A percentile compares a stretch with the other conserved stretches of the same genome.
These are phyloP conservation scores for Podospora fimiseda DNA, from an alignment of 495 filamentous ascomycete genomes.

Conservation along the genomic window DNA sequence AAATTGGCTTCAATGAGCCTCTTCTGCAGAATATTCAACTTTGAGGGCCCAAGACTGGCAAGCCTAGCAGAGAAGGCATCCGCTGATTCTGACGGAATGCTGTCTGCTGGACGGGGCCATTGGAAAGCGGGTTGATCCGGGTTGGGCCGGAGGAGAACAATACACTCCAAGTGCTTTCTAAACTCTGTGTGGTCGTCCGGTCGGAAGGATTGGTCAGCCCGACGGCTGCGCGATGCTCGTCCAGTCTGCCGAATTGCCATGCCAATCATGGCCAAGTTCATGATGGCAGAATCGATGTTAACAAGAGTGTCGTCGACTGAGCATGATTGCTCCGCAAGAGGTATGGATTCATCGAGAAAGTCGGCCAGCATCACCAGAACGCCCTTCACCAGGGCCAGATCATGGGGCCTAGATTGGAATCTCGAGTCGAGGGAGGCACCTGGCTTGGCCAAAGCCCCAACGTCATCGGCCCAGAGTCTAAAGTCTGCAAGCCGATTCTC, in stretches of 20 bases:
- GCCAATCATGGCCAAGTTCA: not conserved
- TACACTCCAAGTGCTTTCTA: not conserved
- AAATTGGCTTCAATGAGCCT: not conserved
- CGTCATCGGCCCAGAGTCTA: not conserved
- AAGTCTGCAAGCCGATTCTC: not conserved
- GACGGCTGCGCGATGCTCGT: not conserved
- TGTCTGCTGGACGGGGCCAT: not conserved
- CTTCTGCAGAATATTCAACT: not conserved
- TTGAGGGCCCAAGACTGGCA: not conserved
- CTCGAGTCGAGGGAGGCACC: not conserved
- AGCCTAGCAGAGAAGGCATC: not conserved
- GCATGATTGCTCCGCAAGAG: not conserved
- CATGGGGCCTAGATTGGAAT: not conserved
- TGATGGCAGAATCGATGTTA: not conserved
- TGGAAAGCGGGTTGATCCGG: not conserved
- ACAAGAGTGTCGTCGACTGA: not conserved
- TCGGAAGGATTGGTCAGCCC: not conserved
- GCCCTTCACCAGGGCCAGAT: not conserved
- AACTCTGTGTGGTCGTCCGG: not conserved
- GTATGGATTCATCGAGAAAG: not conserved
- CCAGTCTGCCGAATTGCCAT: not conserved
- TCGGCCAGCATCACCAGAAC: not conserved
- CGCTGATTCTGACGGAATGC: not conserved
- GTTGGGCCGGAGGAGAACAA: not conserved
- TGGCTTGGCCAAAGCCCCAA: not conserved